These are phyloP conservation scores for Telopea speciosissima DNA, from an alignment of 177 flowering plant genomes.

Conservation along the genomic window DNA sequence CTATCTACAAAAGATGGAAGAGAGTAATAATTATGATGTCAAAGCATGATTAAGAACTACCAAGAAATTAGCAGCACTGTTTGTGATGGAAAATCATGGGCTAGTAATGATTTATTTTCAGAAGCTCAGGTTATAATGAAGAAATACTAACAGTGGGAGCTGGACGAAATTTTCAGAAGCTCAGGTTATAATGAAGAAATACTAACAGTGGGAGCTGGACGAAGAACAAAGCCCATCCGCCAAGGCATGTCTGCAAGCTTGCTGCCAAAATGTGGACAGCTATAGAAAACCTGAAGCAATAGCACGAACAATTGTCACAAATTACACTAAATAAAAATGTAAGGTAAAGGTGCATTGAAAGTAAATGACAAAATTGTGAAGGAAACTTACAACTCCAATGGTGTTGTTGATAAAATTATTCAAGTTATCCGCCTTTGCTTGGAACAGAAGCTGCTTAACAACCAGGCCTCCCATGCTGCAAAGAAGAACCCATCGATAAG, in stretches of 20 bases:
- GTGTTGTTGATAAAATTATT: constrained; percentile 78
- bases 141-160: constrained; percentile 76
- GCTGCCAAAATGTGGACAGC: constrained; percentile 99
- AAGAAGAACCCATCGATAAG: constrained; percentile 11
- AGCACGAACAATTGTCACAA: neutral
- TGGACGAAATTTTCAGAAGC: constrained; percentile 48
- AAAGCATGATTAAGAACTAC: constrained; percentile 80
- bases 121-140: constrained; percentile 18
- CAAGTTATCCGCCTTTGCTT: constrained; percentile 63
- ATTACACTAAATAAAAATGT: neutral
- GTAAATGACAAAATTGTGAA: neutral
- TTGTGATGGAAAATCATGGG: constrained; percentile 12
- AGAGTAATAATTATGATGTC: constrained; percentile 33
- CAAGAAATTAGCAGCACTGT: neutral
- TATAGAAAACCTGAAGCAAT: constrained; percentile 79
- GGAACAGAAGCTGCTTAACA: constrained; percentile 88
- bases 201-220: constrained; percentile 95
- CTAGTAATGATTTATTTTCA: neutral
- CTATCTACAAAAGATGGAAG: constrained; percentile 46
- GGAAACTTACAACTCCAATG: constrained; percentile 66
- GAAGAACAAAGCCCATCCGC: constrained; percentile 93
- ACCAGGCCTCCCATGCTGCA: constrained; percentile 99
- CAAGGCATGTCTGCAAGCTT: constrained; percentile 98
- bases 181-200: constrained; percentile 18
- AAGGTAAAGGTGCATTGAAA: neutral